Percentiles rank a stretch among this genome's conserved stretches.
phyloP scores from a whole-genome alignment of 2,329 filamentous ascomycete species.

The Pseudomassariella vexata region DNA sequence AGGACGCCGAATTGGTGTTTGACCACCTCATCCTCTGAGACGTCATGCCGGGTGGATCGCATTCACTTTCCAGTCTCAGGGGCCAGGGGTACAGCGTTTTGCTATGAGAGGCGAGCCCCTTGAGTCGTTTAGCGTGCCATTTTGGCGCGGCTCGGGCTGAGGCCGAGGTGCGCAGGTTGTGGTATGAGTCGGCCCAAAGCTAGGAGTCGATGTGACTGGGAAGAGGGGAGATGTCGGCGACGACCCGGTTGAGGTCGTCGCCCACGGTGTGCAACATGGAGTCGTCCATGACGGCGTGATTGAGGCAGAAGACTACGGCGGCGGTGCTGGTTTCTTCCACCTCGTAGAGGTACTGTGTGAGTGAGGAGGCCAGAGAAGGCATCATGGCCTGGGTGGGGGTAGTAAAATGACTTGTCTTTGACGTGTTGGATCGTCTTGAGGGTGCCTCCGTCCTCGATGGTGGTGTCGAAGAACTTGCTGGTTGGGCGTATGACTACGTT shows the following conservation, averaged over 20 bases:
- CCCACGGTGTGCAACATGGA: conserved; percentile 1
- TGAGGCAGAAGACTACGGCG: conserved; percentile 2
- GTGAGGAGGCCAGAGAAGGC: conserved; percentile 1
- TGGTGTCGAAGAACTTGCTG: conserved; percentile 3
- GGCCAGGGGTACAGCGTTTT: conserved; percentile 4
- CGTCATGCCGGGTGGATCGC: conserved; percentile 4
- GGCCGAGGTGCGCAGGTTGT: conserved; percentile 6
- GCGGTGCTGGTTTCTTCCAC: conserved; percentile 2
- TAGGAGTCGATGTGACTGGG: conserved; percentile 11
- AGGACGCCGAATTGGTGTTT: conserved; percentile 9
- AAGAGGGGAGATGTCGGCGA: conserved; percentile 3
- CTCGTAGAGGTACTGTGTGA: conserved; percentile 2
- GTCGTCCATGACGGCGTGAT: conserved; percentile 5
- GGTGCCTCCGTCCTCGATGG: conserved; percentile 1
- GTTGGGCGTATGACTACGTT: conserved; percentile 4
- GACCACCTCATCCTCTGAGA: conserved; percentile 6
- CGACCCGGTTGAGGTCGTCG: conserved; percentile 2
- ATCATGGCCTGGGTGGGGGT: background rate
- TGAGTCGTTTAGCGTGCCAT: conserved; percentile 9
- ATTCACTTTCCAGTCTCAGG: background rate
- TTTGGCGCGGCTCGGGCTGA: conserved; percentile 9
- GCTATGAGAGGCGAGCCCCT: background rate
- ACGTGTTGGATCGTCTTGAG: conserved; percentile 3
- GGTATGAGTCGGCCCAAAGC: conserved; percentile 13
- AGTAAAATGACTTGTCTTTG: background rate